phyloP scores from a whole-genome alignment of 1,139 yeast genomes.

The Kurtzmaniella quercitrusa region DNA sequence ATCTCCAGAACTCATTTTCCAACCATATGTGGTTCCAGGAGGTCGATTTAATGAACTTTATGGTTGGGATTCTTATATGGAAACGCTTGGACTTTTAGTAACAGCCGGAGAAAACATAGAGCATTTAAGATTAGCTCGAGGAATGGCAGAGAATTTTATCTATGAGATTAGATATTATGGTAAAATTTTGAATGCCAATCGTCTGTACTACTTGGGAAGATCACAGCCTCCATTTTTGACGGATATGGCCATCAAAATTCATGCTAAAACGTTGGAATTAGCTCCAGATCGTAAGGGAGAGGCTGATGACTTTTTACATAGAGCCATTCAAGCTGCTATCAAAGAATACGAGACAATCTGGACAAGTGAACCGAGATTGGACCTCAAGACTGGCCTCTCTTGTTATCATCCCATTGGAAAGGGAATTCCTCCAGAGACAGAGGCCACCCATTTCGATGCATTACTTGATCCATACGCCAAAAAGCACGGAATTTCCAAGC shows the following conservation, averaged over 20 bases:
- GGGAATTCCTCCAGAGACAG: constrained; percentile 97
- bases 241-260: constrained; percentile 80
- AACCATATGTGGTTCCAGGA: constrained; percentile 94
- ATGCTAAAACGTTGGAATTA: constrained; percentile 49
- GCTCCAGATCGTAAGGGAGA: constrained; percentile 29
- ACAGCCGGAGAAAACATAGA: constrained; percentile 49
- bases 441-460: constrained; percentile 78
- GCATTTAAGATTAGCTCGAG: constrained; percentile 61
- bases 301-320: constrained; percentile 55
- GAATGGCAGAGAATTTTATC: constrained; percentile 90
- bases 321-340: constrained; percentile 75
- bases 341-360: constrained; percentile 83
- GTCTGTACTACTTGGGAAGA: constrained; percentile 86
- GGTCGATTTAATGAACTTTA: constrained; percentile 94
- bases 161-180: constrained; percentile 90
- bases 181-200: constrained; percentile 88
- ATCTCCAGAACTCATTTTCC: constrained; percentile 13
- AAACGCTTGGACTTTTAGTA: constrained; percentile 73
- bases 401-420: constrained; percentile 87
- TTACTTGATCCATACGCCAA: constrained; percentile 66
- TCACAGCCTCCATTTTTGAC: constrained; percentile 98
- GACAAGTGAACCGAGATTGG: constrained; percentile 72
- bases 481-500: constrained; percentile 56
- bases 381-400: constrained; percentile 74
- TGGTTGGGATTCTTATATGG: constrained; percentile 98